phyloP scores from a whole-genome alignment of 768 basidiomycete species.

The Lyophyllum shimeji region DNA sequence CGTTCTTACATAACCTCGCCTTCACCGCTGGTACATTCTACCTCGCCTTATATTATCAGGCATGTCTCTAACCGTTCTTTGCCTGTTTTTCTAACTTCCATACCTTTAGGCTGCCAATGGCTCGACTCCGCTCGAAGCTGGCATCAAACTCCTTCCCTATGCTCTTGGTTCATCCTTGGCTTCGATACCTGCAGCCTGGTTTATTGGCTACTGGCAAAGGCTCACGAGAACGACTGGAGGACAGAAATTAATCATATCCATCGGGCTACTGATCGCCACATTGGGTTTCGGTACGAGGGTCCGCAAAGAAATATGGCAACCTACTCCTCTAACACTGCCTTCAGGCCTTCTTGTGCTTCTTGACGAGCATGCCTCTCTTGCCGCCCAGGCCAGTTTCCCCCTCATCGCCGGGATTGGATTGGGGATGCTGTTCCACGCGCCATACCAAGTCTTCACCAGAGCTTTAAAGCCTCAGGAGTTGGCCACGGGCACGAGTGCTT shows the following conservation, averaged over 20 bases:
- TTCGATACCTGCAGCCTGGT: constrained; percentile 85
- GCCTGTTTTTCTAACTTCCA: constrained; percentile 6
- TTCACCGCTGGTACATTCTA: constrained; percentile 88
- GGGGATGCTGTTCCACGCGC: constrained; percentile 84
- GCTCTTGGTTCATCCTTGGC: constrained; percentile 83
- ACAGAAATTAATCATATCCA: constrained; percentile 63
- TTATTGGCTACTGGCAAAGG: constrained; percentile 67
- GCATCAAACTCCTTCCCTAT: constrained; percentile 76
- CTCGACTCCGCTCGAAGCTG: constrained; percentile 69
- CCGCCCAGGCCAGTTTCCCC: constrained; percentile 55
- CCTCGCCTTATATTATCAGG: constrained; percentile 82
- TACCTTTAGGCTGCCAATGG: constrained; percentile 62
- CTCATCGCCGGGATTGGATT: constrained; percentile 75
- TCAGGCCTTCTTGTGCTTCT: constrained; percentile 72
- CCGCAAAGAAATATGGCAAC: background rate
- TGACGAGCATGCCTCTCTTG: constrained; percentile 45
- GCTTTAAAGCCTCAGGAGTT: constrained; percentile 65
- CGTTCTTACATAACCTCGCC: constrained; percentile 80
- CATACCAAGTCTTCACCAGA: constrained; percentile 76
- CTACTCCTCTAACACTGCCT: background rate
- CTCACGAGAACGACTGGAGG: constrained; percentile 55
- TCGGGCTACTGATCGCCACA: constrained; percentile 64
- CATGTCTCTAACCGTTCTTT: constrained; percentile 24
- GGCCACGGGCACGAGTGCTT: constrained; percentile 81
- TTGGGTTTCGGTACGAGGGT: constrained; percentile 68